These are phyloP conservation scores for Torulaspora globosa DNA, from an alignment of 1,139 yeast genomes.

Conservation along the genomic window DNA sequence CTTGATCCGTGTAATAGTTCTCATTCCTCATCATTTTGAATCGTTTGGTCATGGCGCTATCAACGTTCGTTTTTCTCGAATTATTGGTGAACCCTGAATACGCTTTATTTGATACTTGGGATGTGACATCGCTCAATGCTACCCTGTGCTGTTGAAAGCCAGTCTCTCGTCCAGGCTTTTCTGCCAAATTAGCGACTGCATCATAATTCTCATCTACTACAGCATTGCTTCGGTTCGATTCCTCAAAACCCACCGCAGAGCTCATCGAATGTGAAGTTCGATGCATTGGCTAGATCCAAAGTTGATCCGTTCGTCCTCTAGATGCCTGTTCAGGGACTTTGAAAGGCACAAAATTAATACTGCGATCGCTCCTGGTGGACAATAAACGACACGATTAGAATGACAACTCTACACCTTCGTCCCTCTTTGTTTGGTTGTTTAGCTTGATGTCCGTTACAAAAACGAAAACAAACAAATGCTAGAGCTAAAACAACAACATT, in stretches of 20 bases:
- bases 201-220: slow-evolving; percentile 7
- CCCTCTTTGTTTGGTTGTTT: background rate
- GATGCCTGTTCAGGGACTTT: background rate
- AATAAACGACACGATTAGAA: background rate
- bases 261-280: slow-evolving; percentile 14
- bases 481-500: slow-evolving; percentile 9
- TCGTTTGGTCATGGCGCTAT: slow-evolving; percentile 1
- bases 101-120: slow-evolving; percentile 20
- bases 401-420: background rate
- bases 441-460: slow-evolving; percentile 11
- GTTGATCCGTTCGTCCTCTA: background rate
- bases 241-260: slow-evolving; percentile 10
- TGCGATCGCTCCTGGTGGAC: background rate
- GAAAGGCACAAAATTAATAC: background rate
- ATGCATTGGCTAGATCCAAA: slow-evolving; percentile 5
- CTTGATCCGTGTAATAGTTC: slow-evolving; percentile 9
- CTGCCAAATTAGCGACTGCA: slow-evolving; percentile 6
- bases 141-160: slow-evolving; percentile 22
- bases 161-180: slow-evolving; percentile 6
- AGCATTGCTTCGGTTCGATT: slow-evolving; percentile 7
- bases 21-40: slow-evolving; percentile 16
- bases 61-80: slow-evolving; percentile 2
- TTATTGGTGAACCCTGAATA: slow-evolving; percentile 5
- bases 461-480: slow-evolving; percentile 12
- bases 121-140: slow-evolving; percentile 34